Conservation (phyloP, 345 rosid genomes). For the Salix udensis region DNA sequence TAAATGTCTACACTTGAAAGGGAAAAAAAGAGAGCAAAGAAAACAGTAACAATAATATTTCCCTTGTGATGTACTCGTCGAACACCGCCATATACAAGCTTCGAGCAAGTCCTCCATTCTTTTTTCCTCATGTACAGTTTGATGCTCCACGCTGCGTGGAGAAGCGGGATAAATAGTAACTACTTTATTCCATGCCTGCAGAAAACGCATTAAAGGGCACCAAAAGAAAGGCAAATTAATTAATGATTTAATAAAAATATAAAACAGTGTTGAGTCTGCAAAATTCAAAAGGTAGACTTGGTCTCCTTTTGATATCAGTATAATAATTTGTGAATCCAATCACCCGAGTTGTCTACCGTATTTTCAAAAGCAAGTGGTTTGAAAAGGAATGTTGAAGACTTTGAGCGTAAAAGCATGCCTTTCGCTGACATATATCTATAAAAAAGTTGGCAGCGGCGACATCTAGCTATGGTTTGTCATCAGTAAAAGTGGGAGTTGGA, state of each 20-base stretch:
- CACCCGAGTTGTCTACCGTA: background rate
- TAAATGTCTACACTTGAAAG: too few relatives aligned
- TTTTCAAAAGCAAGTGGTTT: background rate
- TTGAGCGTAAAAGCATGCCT: background rate
- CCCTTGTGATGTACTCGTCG: background rate
- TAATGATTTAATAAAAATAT: background rate
- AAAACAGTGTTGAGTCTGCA: background rate
- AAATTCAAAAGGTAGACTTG: background rate
- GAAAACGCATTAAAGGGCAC: background rate
- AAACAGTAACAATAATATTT: background rate
- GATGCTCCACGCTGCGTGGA: too few relatives aligned
- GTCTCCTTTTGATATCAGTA: background rate
- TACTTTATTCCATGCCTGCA: background rate
- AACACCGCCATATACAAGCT: background rate
- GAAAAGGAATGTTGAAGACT: background rate
- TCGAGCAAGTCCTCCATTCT: too few relatives aligned
- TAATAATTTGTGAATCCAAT: background rate
- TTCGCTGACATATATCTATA: background rate
- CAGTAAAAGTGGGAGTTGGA: background rate
- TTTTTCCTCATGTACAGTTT: too few relatives aligned
- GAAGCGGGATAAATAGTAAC: background rate
- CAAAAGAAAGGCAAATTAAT: background rate
- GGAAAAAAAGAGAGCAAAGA: too few relatives aligned
- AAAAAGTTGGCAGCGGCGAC: constrained; percentile 5
- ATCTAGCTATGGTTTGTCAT: background rate